A percentile compares a stretch with the other conserved stretches of the same genome.
Evolutionary conservation across 306 rosid species (phyloP).

Genomic region (Quercus bicolor): DNA sequence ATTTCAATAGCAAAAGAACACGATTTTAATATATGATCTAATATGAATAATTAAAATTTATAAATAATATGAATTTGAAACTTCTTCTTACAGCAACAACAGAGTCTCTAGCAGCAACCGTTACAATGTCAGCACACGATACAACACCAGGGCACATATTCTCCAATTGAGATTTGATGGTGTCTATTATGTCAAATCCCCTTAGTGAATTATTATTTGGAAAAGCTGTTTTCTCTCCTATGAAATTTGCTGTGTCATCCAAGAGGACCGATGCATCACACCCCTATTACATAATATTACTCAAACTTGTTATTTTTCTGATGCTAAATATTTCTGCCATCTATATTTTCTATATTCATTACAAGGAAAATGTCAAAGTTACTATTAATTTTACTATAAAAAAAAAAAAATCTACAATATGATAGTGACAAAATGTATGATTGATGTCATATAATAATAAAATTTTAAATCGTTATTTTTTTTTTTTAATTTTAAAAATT

Average conservation of each 20-base stretch:
- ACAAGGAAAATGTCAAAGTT: too few relatives aligned
- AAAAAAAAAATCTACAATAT: too few relatives aligned
- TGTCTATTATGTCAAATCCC: slow-evolving; percentile 57
- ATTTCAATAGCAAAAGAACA: not conserved
- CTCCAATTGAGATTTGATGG: slow-evolving; percentile 49
- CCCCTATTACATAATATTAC: slow-evolving; percentile 34
- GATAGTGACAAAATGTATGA: too few relatives aligned
- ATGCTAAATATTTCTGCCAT: not conserved
- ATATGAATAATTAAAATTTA: not conserved
- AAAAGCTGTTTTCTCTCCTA: slow-evolving; percentile 56
- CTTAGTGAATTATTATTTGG: slow-evolving; percentile 50
- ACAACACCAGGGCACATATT: slow-evolving; percentile 43
- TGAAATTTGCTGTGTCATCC: slow-evolving; percentile 59
- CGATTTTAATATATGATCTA: not conserved
- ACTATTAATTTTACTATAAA: too few relatives aligned
- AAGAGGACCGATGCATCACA: slow-evolving; percentile 67
- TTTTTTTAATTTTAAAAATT: too few relatives aligned
- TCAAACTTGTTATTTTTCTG: not conserved
- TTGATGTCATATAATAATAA: too few relatives aligned
- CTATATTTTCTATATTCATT: not conserved
- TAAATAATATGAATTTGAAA: too few relatives aligned
- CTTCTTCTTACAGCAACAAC: not conserved
- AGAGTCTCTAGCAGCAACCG: slow-evolving; percentile 57
- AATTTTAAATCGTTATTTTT: too few relatives aligned
- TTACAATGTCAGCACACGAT: slow-evolving; percentile 63